Conservation (phyloP, 306 rosid species). For the Quercus alba region DNA sequence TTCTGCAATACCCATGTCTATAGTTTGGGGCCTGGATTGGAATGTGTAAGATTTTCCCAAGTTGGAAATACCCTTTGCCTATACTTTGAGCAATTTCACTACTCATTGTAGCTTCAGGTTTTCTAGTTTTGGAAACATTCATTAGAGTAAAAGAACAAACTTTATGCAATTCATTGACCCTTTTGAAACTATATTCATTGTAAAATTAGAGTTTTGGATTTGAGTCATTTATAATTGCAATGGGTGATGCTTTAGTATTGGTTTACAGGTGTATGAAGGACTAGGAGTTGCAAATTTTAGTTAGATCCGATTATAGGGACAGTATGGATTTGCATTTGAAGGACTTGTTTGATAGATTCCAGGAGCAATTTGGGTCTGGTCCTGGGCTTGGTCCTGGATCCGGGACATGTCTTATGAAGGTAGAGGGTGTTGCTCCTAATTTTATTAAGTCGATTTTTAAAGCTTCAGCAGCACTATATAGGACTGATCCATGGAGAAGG, state of each 20-base stretch:
- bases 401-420: slow-evolving; percentile 64
- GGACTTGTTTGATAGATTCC: slow-evolving; percentile 58
- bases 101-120: not conserved
- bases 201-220: not conserved
- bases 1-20: not conserved
- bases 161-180: not conserved
- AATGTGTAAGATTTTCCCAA: not conserved
- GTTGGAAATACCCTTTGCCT: not conserved
- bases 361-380: slow-evolving; percentile 71
- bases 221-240: not conserved
- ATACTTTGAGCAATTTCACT: not conserved
- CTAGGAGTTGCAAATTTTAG: not conserved
- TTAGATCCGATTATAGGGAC: slow-evolving; percentile 18
- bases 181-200: not conserved
- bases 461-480: slow-evolving; percentile 62
- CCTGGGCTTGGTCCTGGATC: slow-evolving; percentile 79
- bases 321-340: slow-evolving; percentile 72
- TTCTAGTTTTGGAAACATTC: not conserved
- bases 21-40: not conserved
- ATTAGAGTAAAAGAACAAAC: not conserved
- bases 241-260: slow-evolving; percentile 11
- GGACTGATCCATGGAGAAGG: slow-evolving; percentile 67
- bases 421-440: slow-evolving; percentile 54
- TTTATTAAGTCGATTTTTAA: slow-evolving; percentile 51
- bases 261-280: slow-evolving; percentile 12